phyloP scores from a whole-genome alignment of 2,329 filamentous ascomycete genomes.

The Aaosphaeria pasadenensis region DNA sequence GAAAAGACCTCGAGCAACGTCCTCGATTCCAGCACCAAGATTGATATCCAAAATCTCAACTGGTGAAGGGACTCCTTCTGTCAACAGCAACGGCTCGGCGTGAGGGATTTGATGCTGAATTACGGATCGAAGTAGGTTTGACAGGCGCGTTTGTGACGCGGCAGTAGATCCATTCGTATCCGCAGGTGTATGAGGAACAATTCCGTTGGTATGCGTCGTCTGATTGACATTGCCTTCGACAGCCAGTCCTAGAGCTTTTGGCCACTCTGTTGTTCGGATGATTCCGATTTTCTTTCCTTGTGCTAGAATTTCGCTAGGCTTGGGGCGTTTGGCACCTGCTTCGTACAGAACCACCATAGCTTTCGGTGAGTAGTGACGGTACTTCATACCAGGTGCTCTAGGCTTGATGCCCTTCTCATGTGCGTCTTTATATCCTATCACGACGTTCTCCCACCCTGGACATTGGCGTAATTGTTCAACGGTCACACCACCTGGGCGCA shows the following conservation, averaged over 20 bases:
- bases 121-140: slow-evolving; percentile 34
- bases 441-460: slow-evolving; percentile 76
- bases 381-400: slow-evolving; percentile 96
- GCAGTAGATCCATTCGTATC: not conserved
- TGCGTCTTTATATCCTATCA: slow-evolving; percentile 75
- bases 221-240: not conserved
- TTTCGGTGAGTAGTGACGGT: slow-evolving; percentile 93
- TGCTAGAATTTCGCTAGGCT: slow-evolving; percentile 23
- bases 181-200: not conserved
- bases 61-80: not conserved
- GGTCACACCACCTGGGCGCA: slow-evolving; percentile 83
- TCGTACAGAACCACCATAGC: slow-evolving; percentile 85
- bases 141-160: slow-evolving; percentile 6
- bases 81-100: slow-evolving; percentile 16
- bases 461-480: slow-evolving; percentile 73
- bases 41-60: slow-evolving; percentile 62
- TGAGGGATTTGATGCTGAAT: slow-evolving; percentile 32
- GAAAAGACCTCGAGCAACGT: slow-evolving; percentile 84
- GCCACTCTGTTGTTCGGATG: slow-evolving; percentile 33
- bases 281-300: slow-evolving; percentile 37
- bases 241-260: slow-evolving; percentile 14
- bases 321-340: slow-evolving; percentile 40
- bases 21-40: slow-evolving; percentile 66
- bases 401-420: slow-evolving; percentile 64
- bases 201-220: slow-evolving; percentile 9